Conservation (phyloP, 768 basidiomycete species). For the Leccinellum albellum region DNA sequence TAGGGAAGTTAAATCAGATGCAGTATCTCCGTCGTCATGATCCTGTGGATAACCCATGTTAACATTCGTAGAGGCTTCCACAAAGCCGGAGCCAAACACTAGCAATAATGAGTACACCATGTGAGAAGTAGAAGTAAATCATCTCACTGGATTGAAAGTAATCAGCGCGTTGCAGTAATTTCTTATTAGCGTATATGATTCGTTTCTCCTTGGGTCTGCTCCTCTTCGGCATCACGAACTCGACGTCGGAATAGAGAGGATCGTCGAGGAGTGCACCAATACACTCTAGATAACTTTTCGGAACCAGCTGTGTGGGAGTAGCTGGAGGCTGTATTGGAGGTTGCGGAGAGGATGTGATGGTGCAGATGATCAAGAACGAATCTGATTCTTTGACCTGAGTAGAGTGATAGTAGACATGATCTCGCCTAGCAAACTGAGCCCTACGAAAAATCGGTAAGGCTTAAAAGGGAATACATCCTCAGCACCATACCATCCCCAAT, state of each 20-base stretch:
- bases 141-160: conserved; percentile 72
- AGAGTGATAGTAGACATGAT: conserved; percentile 61
- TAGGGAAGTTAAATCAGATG: conserved; percentile 46
- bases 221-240: conserved; percentile 64
- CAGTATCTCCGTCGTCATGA: conserved; percentile 39
- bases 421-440: conserved; percentile 78
- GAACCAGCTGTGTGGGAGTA: conserved; percentile 52
- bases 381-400: conserved; percentile 52
- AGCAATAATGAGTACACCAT: background rate
- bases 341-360: conserved; percentile 65
- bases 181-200: conserved; percentile 65
- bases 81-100: conserved; percentile 77
- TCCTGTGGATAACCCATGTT: conserved; percentile 23
- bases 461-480: background rate
- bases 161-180: conserved; percentile 64
- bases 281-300: conserved; percentile 61
- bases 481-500: conserved; percentile 75
- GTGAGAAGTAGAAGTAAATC: background rate
- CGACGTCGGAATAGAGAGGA: conserved; percentile 80
- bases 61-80: conserved; percentile 46
- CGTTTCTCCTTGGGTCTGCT: conserved; percentile 35
- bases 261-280: conserved; percentile 77
- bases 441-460: conserved; percentile 31
- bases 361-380: conserved; percentile 73
- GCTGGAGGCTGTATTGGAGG: conserved; percentile 44